Percentiles rank a stretch among this genome's conserved stretches.
phyloP scores from a whole-genome alignment of 176 grass and related monocot genomes.

The Miscanthus lutarioriparius region DNA sequence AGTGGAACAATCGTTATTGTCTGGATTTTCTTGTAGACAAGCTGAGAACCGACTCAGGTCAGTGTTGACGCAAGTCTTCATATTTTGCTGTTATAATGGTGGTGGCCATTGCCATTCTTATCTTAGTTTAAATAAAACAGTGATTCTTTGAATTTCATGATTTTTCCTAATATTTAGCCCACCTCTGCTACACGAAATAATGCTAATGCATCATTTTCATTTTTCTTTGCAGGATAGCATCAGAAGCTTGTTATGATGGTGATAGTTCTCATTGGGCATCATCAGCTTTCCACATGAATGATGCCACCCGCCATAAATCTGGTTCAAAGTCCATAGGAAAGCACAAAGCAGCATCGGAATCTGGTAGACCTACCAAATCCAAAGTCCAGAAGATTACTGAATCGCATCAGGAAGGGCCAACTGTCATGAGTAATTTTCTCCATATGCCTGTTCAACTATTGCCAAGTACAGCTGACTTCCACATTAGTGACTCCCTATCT shows the following conservation, averaged over 20 bases:
- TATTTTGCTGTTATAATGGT: constrained; percentile 2
- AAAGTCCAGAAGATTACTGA: constrained; percentile 68
- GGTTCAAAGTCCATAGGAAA: constrained; percentile 67
- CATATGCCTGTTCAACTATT: constrained; percentile 28
- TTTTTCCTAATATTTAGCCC: constrained; percentile 14
- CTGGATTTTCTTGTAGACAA: constrained; percentile 44
- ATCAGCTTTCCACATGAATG: constrained; percentile 66
- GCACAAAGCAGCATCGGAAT: constrained; percentile 68
- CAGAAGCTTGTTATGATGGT: constrained; percentile 82
- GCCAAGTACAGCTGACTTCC: constrained; percentile 38
- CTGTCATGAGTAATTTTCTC: constrained; percentile 42
- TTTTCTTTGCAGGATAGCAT: constrained; percentile 62
- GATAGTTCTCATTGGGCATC: constrained; percentile 80
- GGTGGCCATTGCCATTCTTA: background rate
- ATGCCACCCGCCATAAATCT: constrained; percentile 47
- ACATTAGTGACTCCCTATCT: constrained; percentile 36
- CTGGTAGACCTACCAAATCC: constrained; percentile 58
- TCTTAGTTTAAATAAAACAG: background rate
- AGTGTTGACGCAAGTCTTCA: constrained; percentile 4
- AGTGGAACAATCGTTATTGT: constrained; percentile 35
- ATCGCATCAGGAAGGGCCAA: constrained; percentile 42
- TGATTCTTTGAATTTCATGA: background rate
- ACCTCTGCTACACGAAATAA: background rate
- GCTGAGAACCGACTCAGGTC: constrained; percentile 88
- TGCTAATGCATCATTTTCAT: constrained; percentile 26